Evolutionary conservation across 2,329 filamentous ascomycete genomes (phyloP), one percentile per base, ranked within the genome.

Genomic region (Mycosphaerelloides madeirae): DNA sequence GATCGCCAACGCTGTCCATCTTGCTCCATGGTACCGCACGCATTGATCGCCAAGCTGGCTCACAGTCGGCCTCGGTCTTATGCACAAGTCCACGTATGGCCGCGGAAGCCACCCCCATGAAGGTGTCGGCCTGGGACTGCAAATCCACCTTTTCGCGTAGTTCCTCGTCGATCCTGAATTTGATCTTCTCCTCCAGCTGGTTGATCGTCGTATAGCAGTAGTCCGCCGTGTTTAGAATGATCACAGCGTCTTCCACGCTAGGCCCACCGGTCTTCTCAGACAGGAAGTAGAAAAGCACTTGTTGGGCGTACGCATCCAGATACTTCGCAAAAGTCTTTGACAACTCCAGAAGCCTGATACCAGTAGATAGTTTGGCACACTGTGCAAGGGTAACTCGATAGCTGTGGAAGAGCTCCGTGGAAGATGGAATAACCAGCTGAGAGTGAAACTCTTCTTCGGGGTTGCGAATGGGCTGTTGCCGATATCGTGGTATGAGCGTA

Each of bases 361-460:
- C 86, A 0, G 91, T 96, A 0, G 93, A 97, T 1, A 98, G 76
- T 65, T 96, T 97, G 3, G 93, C 89, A 67, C 93, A 98, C 68
- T 98, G 93, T 3, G 89, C 88, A 29, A 98, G 71, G 0, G 88
- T 91, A 47, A 91, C 79, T 49, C 95, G 88, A 69, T 98, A 98
- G 63, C 96, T 95, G 60, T 95, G 88, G 68, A 98, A 98, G 0
- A 98, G 78, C 63, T 98, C 93, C 35, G 95, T 96, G 3, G 93
- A 95, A 0, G 93, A 97, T 1, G 85, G 77, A 46, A 96, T 91
- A 44, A 98, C 91, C 34, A 87, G 82, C 63, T 95, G 87, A 0
- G 86, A 76, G 32, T 87, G 87, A 65, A 97, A 97, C 44, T 98
- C 93, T 57, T 98, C 93, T 54, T 96, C 93, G 0, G 78, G 72